These are phyloP conservation scores for Penicillium rolfsii DNA, from an alignment of 2,329 filamentous ascomycete genomes.

Conservation along the genomic window DNA sequence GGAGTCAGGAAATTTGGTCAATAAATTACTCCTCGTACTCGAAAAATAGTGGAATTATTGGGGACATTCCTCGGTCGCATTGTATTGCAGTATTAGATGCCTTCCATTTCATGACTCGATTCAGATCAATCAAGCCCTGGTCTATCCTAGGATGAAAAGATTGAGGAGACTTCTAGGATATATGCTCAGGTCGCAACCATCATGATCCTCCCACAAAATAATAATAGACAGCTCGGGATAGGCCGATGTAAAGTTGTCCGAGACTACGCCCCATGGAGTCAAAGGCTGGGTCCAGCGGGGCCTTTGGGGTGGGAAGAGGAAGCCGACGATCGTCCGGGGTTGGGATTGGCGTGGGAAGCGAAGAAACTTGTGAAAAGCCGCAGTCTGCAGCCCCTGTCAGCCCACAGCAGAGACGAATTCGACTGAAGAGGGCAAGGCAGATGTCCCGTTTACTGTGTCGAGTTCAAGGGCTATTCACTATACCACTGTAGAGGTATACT, in stretches of 20 bases:
- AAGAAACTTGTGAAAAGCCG: slow-evolving; percentile 11
- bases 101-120: too few relatives aligned
- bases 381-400: slow-evolving; percentile 22
- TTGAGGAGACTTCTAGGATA: not conserved
- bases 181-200: not conserved
- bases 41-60: not conserved
- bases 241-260: not conserved
- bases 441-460: not conserved
- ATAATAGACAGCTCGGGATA: not conserved
- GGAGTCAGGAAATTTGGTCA: not conserved
- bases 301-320: slow-evolving; percentile 14
- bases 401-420: slow-evolving; percentile 4
- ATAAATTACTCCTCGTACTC: not conserved
- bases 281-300: slow-evolving; percentile 16
- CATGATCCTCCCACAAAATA: not conserved
- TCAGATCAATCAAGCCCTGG: too few relatives aligned
- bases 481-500: too few relatives aligned
- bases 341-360: slow-evolving; percentile 19
- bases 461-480: too few relatives aligned
- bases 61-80: not conserved
- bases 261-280: slow-evolving; percentile 11
- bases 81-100: too few relatives aligned
- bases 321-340: slow-evolving; percentile 22
- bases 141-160: not conserved
- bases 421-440: not conserved